Base-by-base conservation (phyloP, 768 basidiomycete species). In the Lepiota brunneoincarnata region DNA sequence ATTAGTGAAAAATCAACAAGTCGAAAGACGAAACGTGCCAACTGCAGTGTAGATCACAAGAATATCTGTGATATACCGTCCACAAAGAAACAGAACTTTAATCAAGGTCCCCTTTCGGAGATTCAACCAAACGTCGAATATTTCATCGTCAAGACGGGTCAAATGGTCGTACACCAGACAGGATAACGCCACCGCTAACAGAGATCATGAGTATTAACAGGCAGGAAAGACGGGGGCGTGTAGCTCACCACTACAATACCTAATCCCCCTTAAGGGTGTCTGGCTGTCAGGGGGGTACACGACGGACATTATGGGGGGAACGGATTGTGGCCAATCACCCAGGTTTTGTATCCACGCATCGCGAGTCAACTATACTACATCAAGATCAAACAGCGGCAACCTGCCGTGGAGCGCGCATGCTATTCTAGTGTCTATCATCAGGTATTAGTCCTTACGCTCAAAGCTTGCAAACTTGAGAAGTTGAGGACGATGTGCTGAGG, bases 61-160 rank as follows among this genome's bases (percentile, higher is more conserved):
- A 7, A 34, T 41, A n/a, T 43, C 41, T 12, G 40, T 23, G 10
- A 18, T 36, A n/a, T 43, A 43, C 1, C 41, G 40, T 12, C 41
- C 41, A 35, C 39, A 51, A 6, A 51, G 49, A 20, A 51, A 51
- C 39, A 42, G 17, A 17, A 51, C 12, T 6, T 51, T 51, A 17
- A 43, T 17, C 17, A 35, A 23, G 12, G 42, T 7, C 41, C 26
- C n/a, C 41, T 43, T 20, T 3, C 34, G 40, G 24, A 51, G 18
- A 23, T 51, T 51, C 6, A 43, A 35, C 41, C 49, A 51, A 23
- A 51, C 14, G 20, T 51, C 50, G 11, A 4, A 10, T 18, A 23
- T 5, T 17, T 43, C 41, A 11, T 51, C 50, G 17, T 51, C 28
- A 18, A 51, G 35, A 44, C 42, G 41, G 17, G 31, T 51, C 5